Evolutionary conservation across 2,329 filamentous ascomycete species (phyloP).

Genomic region (Thielaviopsis cerberus): DNA sequence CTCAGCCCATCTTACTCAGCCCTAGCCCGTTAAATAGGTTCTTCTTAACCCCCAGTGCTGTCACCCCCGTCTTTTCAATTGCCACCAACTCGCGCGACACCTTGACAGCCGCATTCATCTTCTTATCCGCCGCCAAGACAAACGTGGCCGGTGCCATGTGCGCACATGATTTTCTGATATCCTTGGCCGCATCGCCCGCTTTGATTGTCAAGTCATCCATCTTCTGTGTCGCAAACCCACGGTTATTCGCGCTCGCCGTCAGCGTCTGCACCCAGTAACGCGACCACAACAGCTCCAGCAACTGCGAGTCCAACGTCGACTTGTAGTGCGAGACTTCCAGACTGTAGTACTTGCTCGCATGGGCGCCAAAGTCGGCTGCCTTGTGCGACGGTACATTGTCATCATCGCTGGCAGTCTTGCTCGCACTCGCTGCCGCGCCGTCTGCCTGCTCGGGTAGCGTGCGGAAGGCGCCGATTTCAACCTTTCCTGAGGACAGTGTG

Average conservation of each 20-base stretch:
- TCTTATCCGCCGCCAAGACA: background rate
- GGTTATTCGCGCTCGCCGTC: constrained; percentile 80
- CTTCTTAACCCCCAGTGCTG: constrained; percentile 6
- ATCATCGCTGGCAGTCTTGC: constrained; percentile 14
- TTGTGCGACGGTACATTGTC: constrained; percentile 67
- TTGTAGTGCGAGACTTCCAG: constrained; percentile 90
- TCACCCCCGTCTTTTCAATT: constrained; percentile 5
- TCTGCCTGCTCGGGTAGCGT: constrained; percentile 52
- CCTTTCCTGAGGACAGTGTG: constrained; percentile 83
- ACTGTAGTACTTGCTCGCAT: constrained; percentile 76
- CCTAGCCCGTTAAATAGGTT: constrained; percentile 9
- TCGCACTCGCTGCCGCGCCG: constrained; percentile 8
- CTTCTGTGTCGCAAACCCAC: constrained; percentile 82
- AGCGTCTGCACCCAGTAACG: constrained; percentile 98
- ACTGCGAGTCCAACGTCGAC: constrained; percentile 68
- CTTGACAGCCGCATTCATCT: background rate
- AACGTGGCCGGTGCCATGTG: background rate
- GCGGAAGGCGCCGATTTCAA: constrained; percentile 92
- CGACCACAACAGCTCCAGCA: constrained; percentile 86
- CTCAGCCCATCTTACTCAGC: background rate
- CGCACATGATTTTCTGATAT: background rate
- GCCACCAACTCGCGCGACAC: constrained; percentile 1
- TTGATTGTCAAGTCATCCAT: constrained; percentile 76
- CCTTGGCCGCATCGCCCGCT: constrained; percentile 40
- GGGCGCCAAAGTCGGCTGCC: constrained; percentile 86